Conservation (phyloP, 2,329 filamentous ascomycete species). For the Neophaeococcomyces mojaviensis region DNA sequence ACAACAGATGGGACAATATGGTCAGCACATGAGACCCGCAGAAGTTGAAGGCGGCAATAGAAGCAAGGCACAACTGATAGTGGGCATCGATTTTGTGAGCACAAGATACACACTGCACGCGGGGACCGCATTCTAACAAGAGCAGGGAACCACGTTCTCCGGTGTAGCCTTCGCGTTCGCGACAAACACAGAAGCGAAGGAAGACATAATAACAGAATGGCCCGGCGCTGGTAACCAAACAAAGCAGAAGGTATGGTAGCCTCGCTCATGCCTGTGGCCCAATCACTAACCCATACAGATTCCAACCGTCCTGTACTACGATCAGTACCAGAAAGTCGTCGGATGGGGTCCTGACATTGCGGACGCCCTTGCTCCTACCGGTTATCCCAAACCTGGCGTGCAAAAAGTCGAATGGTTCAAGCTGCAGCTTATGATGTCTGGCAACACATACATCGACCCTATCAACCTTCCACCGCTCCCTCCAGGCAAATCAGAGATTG, state of each 20-base stretch:
- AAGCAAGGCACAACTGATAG: conserved; percentile 94
- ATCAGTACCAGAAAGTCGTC: conserved; percentile 99
- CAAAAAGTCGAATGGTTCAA: conserved; percentile 99
- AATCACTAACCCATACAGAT: conserved; percentile 53
- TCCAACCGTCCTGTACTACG: conserved; percentile 97
- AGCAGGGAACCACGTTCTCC: conserved; percentile 89
- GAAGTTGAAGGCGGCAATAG: conserved; percentile 84
- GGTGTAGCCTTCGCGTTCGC: conserved; percentile 90
- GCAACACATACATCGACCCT: conserved; percentile 97
- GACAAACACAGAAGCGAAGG: conserved; percentile 93
- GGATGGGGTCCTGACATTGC: conserved; percentile 98
- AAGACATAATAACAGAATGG: conserved; percentile 99
- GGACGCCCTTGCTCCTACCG: conserved; percentile 89
- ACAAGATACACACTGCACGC: background rate
- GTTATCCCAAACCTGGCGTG: conserved; percentile 93
- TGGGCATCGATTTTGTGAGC: conserved; percentile 90
- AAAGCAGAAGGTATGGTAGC: conserved; percentile 76
- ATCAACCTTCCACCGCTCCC: conserved; percentile 97
- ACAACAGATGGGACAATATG: conserved; percentile 27
- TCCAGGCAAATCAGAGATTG: conserved; percentile 96
- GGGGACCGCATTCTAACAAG: conserved; percentile 3
- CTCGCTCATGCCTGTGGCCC: background rate
- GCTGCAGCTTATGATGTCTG: conserved; percentile 95
- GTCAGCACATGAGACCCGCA: conserved; percentile 30
- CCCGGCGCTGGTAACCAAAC: conserved; percentile 94